Conservation (phyloP, 2,329 filamentous ascomycete species). For the Alternaria sp. region DNA sequence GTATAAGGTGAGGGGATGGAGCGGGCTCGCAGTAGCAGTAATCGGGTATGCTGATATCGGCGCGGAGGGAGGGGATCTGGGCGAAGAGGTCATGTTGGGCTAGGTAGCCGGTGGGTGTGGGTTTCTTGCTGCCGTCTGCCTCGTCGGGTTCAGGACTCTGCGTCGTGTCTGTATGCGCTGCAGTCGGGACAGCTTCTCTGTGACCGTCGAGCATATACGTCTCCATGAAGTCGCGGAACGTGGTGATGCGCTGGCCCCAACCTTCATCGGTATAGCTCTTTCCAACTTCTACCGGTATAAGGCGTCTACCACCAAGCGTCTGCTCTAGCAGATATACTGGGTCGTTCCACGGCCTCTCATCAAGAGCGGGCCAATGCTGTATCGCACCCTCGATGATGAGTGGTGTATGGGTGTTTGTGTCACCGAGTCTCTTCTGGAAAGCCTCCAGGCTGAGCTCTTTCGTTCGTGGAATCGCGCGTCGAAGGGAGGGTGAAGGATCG, state of each 20-base stretch:
- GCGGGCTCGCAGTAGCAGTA: constrained; percentile 76
- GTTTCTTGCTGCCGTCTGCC: not conserved
- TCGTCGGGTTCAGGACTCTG: too few species aligned
- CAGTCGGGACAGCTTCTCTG: too few species aligned
- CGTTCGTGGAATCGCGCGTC: constrained; percentile 28
- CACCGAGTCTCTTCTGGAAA: constrained; percentile 39
- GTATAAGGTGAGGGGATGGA: constrained; percentile 17
- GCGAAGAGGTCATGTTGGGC: constrained; percentile 88
- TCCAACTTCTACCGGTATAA: constrained; percentile 87
- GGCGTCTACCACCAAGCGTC: constrained; percentile 76
- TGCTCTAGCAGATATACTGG: constrained; percentile 73
- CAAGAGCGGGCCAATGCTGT: constrained; percentile 78
- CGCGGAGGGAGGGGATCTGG: constrained; percentile 77
- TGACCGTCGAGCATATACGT: constrained; percentile 60
- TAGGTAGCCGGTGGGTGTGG: constrained; percentile 71
- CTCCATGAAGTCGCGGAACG: constrained; percentile 73
- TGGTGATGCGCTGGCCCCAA: constrained; percentile 83
- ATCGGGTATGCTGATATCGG: constrained; percentile 82
- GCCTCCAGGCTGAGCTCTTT: constrained; percentile 24
- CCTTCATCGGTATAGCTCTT: constrained; percentile 83
- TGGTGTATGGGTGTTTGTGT: constrained; percentile 52
- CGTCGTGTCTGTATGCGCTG: not conserved
- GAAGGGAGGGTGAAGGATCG: constrained; percentile 14
- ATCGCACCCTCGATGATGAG: constrained; percentile 73
- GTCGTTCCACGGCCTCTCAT: constrained; percentile 71